Percentiles rank a stretch among this genome's conserved stretches.
Evolutionary conservation across 768 basidiomycete species (phyloP).

Genomic region (Lentinula edodes): DNA sequence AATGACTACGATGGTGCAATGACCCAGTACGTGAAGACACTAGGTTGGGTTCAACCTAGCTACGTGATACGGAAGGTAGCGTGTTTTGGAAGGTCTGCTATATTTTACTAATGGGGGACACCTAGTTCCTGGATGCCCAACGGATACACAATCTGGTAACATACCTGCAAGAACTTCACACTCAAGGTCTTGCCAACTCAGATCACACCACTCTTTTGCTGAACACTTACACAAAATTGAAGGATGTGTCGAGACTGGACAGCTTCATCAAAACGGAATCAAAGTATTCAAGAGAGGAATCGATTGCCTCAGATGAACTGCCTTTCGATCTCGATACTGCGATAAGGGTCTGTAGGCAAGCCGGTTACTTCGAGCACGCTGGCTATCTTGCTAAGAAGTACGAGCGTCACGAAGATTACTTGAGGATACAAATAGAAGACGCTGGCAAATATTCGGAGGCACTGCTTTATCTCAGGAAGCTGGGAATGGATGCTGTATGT

Average conservation of each 20-base stretch:
- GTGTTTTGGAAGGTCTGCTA: background rate
- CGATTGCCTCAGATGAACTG: slow-evolving; percentile 50
- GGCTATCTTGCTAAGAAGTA: slow-evolving; percentile 91
- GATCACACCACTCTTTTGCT: slow-evolving; percentile 96
- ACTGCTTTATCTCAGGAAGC: slow-evolving; percentile 67
- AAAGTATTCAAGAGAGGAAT: slow-evolving; percentile 29
- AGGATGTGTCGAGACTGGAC: slow-evolving; percentile 84
- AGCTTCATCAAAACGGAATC: slow-evolving; percentile 90
- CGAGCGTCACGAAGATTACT: slow-evolving; percentile 85
- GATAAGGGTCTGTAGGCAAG: slow-evolving; percentile 93
- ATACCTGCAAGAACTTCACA: slow-evolving; percentile 93
- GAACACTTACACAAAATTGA: slow-evolving; percentile 96
- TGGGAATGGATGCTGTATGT: slow-evolving; percentile 78
- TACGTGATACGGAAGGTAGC: slow-evolving; percentile 94
- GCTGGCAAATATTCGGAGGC: slow-evolving; percentile 78
- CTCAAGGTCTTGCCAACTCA: slow-evolving; percentile 83
- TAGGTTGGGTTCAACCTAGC: slow-evolving; percentile 85
- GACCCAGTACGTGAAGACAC: slow-evolving; percentile 87
- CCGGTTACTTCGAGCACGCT: slow-evolving; percentile 94
- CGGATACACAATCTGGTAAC: slow-evolving; percentile 92
- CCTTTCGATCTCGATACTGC: slow-evolving; percentile 98
- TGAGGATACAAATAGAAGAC: slow-evolving; percentile 94
- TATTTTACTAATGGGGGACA: background rate
- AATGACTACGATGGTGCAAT: slow-evolving; percentile 92
- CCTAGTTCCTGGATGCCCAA: slow-evolving; percentile 92